Evolutionary conservation across 331 rosid species (phyloP).

Genomic region (Cydonia oblonga): DNA sequence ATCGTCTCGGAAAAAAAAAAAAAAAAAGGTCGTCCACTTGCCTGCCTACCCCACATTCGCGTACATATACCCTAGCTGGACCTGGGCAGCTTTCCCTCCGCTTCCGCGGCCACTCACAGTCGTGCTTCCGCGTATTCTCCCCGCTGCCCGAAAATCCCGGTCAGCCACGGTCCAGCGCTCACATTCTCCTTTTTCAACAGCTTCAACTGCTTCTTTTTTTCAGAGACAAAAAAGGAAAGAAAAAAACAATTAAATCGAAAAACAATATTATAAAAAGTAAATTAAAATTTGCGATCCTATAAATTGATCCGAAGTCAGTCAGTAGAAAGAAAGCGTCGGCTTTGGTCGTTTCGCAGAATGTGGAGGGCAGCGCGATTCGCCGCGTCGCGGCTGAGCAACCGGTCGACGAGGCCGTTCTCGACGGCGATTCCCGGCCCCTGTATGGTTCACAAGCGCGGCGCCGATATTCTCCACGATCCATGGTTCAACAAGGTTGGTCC

Average conservation of each 20-base stretch:
- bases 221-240: background rate
- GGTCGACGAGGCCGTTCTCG: conserved; percentile 54
- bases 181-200: background rate
- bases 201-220: background rate
- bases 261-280: background rate
- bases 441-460: conserved; percentile 94
- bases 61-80: no score
- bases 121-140: background rate
- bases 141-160: conserved; percentile 19
- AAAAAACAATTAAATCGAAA: background rate
- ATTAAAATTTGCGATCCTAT: background rate
- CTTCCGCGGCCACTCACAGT: background rate
- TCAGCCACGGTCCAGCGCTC: conserved; percentile 15
- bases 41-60: no score
- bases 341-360: conserved; percentile 24
- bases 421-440: conserved; percentile 85
- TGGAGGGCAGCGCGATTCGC: conserved; percentile 65
- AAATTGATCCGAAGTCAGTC: conserved; percentile 4
- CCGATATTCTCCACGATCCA: conserved; percentile 98
- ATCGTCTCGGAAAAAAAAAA: no score
- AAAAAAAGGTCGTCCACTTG: no score
- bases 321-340: background rate
- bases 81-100: conserved; percentile 28
- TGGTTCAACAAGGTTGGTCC: conserved; percentile 87
- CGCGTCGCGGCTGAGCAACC: conserved; percentile 33